Base-by-base conservation (phyloP, 1,284 basidiomycete species). In the Heterobasidion irregulare region DNA sequence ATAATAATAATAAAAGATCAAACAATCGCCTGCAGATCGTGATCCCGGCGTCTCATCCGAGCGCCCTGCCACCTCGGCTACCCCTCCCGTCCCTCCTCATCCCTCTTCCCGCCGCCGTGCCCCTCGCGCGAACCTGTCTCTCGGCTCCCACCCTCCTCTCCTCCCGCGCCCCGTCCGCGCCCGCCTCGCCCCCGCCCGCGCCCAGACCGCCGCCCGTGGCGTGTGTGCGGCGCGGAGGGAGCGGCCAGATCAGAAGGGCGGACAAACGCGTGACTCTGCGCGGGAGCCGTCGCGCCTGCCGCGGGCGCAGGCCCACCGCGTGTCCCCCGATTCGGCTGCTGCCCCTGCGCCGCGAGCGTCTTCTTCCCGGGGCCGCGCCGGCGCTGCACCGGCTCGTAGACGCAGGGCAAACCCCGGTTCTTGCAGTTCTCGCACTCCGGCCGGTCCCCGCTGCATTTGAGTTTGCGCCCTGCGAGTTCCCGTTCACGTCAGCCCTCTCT, bases 351-450 rank as follows among this genome's bases (percentile, higher is more conserved):
- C 2, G 71, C 78, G 64, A 80, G 82, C 19, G 80, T 77, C 38
- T 81, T 79, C 68, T 84, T 87, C 26, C 85, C 86, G 57, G 84
- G 85, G 6, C 86, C 86, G 50, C 86, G 79, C 38, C 86, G 77
- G 65, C 77, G 74, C n/a, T 76, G 74, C 18, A 74, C 65, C 18
- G 69, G 66, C 47, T 75, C 76, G 68, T 88, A 89, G 54, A 65
- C 65, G 65, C 86, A 89, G 47, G 65, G 61, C 54, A 72, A 67
- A 53, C 69, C 64, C 35, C 79, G 78, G 33, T 72, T 72, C 26
- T 60, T 64, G 67, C 86, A 89, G 60, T 83, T 81, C 12, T 66
- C 70, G 62, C 87, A 89, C 7, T 70, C 67, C 35, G 86, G 86
- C 57, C 72, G 74, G 6, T 67, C 70, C 4, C 86, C 86, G 63